Conservation (phyloP, 352 stramenopile species). For the Phytophthora nicotianae region DNA sequence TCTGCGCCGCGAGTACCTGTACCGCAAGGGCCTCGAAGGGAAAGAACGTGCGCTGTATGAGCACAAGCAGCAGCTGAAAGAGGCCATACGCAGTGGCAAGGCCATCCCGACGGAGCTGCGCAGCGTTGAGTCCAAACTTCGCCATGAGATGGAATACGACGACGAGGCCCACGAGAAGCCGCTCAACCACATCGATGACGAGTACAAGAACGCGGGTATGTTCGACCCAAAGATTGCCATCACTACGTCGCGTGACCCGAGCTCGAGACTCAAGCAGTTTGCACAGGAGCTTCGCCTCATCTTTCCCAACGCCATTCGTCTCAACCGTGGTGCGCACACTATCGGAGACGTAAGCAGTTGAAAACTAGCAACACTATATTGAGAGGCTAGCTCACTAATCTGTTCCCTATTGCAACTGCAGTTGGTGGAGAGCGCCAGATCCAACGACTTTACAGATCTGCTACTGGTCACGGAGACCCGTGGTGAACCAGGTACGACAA, state of each 20-base stretch:
- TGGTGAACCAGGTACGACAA: conserved; percentile 91
- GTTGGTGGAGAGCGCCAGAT: conserved; percentile 96
- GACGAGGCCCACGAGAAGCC: conserved; percentile 89
- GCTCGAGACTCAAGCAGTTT: conserved; percentile 98
- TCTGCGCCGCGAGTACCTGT: conserved; percentile 99
- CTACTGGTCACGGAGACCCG: conserved; percentile 98
- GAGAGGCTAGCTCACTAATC: not conserved
- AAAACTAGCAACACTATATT: not conserved
- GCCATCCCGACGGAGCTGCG: conserved; percentile 97
- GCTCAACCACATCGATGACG: conserved; percentile 97
- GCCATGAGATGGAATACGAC: conserved; percentile 93
- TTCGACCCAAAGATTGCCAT: conserved; percentile 98
- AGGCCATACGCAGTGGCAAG: conserved; percentile 95
- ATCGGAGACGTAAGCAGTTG: conserved; percentile 75
- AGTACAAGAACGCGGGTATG: conserved; percentile 98
- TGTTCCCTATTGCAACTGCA: conserved; percentile 45
- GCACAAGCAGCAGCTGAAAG: conserved; percentile 96
- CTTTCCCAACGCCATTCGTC: conserved; percentile 97
- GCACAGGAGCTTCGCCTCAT: conserved; percentile 99
- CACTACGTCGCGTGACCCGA: conserved; percentile 97
- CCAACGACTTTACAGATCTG: conserved; percentile 98
- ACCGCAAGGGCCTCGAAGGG: conserved; percentile 97
- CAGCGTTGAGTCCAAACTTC: conserved; percentile 92
- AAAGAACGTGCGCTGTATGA: conserved; percentile 96
- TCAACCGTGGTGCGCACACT: conserved; percentile 97